Base-by-base conservation (phyloP, 805 yeast genomes). In the Pichia manshurica region DNA sequence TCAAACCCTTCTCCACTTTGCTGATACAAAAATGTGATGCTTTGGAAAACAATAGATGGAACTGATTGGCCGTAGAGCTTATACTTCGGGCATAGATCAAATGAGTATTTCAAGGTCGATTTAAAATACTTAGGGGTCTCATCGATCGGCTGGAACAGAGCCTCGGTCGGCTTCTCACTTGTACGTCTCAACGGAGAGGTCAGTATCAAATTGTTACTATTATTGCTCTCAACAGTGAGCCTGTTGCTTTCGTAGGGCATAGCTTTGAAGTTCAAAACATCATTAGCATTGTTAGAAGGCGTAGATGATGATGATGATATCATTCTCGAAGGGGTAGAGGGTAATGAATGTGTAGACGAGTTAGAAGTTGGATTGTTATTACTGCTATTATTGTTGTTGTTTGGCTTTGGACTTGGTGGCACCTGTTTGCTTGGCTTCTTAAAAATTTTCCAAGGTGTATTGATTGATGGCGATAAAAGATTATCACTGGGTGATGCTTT, bases 1-100 rank as follows among this genome's bases (percentile, higher is more conserved):
- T 89, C 96, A 63, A 87, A 93, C 52, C 77, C 77, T n/a, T 82
- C 70, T 0, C 95, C 96, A 20, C 82, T 79, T 22, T 81, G 75
- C 34, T 71, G 73, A 43, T 74, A 73, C 43, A 91, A 70, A 54
- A 75, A 86, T 48, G 79, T 84, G 31, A 90, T 59, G 59, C 96
- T 88, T 50, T 95, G 68, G 56, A 69, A 84, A 16, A 87, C 78
- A 7, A 91, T 81, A 36, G 89, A 79, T 1, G 99, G 97, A 17
- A 84, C 72, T 15, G 70, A 65, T 7, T 62, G 63, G 31, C 69
- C 71, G 19, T 76, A 53, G 0, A 64, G 36, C 73, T 49, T 68
- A 61, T 57, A 74, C 53, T 66, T 62, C 4, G 76, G 69, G 2
- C 90, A 82, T 28, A 81, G 56, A 17, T 70, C 67, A 37, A 72